Percentiles rank a stretch among this genome's conserved stretches.
Evolutionary conservation across 2,329 filamentous ascomycete species (phyloP).

Genomic region (Alternaria angustiovoidea): DNA sequence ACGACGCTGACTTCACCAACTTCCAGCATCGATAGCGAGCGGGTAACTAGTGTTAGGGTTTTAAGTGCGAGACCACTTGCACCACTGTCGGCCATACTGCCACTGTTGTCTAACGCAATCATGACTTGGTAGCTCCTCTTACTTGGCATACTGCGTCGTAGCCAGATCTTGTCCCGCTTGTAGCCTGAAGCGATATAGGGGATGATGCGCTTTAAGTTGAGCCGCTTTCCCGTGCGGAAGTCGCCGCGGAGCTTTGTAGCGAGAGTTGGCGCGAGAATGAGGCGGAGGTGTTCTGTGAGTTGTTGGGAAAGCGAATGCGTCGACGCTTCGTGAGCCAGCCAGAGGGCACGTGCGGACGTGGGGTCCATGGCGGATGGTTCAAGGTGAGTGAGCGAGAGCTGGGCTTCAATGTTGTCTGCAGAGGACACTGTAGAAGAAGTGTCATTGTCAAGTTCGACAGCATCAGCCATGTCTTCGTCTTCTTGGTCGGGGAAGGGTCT

Average conservation of each 20-base stretch:
- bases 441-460: slow-evolving; percentile 48
- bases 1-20: slow-evolving; percentile 92
- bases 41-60: slow-evolving; percentile 89
- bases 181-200: slow-evolving; percentile 98
- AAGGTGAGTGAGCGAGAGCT: slow-evolving; percentile 78
- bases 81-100: slow-evolving; percentile 86
- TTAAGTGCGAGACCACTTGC: slow-evolving; percentile 87
- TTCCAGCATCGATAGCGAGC: slow-evolving; percentile 89
- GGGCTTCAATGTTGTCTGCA: slow-evolving; percentile 59
- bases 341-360: slow-evolving; percentile 74
- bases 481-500: slow-evolving; percentile 44
- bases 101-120: slow-evolving; percentile 94
- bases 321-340: slow-evolving; percentile 82
- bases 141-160: slow-evolving; percentile 88
- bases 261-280: slow-evolving; percentile 93
- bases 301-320: slow-evolving; percentile 88
- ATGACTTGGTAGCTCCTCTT: slow-evolving; percentile 98
- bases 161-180: slow-evolving; percentile 99
- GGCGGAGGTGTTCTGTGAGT: slow-evolving; percentile 90
- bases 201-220: slow-evolving; percentile 99
- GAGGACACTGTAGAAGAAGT: slow-evolving; percentile 41
- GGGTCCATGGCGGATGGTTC: slow-evolving; percentile 52
- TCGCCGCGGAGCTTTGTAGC: slow-evolving; percentile 96
- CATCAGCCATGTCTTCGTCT: slow-evolving; percentile 53
- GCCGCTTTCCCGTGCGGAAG: slow-evolving; percentile 95